These are phyloP conservation scores for Pichia sp. DNA, from an alignment of 1,139 yeast genomes.

Conservation along the genomic window DNA sequence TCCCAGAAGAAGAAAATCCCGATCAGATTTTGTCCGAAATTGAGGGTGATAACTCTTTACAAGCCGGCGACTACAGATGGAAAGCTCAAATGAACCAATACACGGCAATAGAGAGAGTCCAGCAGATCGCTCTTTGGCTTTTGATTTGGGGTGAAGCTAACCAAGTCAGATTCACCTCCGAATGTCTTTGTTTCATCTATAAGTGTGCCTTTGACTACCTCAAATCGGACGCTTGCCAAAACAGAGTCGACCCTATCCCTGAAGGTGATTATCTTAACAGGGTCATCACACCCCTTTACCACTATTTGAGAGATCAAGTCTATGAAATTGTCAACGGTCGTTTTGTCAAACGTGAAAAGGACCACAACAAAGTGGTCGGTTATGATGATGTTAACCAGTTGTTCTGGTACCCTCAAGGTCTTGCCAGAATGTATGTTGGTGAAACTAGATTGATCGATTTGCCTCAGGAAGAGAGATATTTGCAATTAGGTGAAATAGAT, in stretches of 20 bases:
- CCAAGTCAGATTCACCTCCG: conserved; percentile 44
- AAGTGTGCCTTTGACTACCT: conserved; percentile 76
- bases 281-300: conserved; percentile 86
- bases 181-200: conserved; percentile 74
- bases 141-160: conserved; percentile 8
- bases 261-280: conserved; percentile 96
- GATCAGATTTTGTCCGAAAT: conserved; percentile 42
- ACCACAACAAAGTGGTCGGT: conserved; percentile 91
- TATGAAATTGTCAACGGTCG: conserved; percentile 93
- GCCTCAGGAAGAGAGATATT: conserved; percentile 84
- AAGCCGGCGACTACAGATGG: conserved; percentile 62
- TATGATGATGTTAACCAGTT: conserved; percentile 98
- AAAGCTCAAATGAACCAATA: conserved; percentile 52
- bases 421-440: conserved; percentile 82
- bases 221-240: conserved; percentile 84
- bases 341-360: conserved; percentile 94
- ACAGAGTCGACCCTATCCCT: conserved; percentile 82
- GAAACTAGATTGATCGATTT: conserved; percentile 88
- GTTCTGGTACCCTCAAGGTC: conserved; percentile 99
- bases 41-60: conserved; percentile 55
- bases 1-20: conserved; percentile 35
- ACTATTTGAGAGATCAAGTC: conserved; percentile 89
- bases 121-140: conserved; percentile 61
- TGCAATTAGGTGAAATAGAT: conserved; percentile 84
- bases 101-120: conserved; percentile 51